phyloP scores from a whole-genome alignment of 2,329 filamentous ascomycete species.

The Elsinoe perseae region DNA sequence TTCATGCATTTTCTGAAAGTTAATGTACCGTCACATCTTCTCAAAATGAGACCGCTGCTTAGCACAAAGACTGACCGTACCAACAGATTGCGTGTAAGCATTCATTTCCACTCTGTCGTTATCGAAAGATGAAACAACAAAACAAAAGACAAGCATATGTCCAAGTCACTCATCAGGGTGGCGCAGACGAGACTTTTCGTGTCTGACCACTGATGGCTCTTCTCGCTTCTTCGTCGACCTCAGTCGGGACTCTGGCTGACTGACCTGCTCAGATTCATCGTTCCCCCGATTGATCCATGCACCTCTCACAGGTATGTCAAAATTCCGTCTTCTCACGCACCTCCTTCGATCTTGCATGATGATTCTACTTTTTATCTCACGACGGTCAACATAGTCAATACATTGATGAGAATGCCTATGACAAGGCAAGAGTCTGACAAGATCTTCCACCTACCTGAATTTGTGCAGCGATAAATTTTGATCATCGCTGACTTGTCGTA shows the following conservation, averaged over 20 bases:
- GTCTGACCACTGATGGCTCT: conserved; percentile 18
- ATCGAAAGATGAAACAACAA: conserved; percentile 28
- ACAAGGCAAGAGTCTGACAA: conserved; percentile 25
- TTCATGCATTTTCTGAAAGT: conserved; percentile 26
- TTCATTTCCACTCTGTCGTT: neutral
- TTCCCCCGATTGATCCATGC: neutral
- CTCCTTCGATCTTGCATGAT: conserved; percentile 25
- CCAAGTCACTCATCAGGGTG: conserved; percentile 33
- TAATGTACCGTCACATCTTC: neutral
- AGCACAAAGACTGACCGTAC: neutral
- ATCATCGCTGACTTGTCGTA: neutral
- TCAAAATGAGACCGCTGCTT: neutral
- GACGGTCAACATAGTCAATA: conserved; percentile 37
- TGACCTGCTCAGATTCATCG: neutral
- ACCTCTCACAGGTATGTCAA: conserved; percentile 14
- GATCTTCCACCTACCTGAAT: conserved; percentile 10
- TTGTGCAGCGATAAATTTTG: neutral
- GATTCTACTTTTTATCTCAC: conserved; percentile 30
- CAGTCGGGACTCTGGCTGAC: neutral
- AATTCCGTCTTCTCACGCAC: neutral
- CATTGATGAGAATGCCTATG: conserved; percentile 35
- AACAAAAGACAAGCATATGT: conserved; percentile 37
- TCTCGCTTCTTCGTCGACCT: neutral
- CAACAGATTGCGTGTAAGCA: conserved; percentile 8
- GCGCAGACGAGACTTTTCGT: conserved; percentile 28